Conservation (phyloP, 129 eudicot genomes). For the Flaveria sonorensis region DNA sequence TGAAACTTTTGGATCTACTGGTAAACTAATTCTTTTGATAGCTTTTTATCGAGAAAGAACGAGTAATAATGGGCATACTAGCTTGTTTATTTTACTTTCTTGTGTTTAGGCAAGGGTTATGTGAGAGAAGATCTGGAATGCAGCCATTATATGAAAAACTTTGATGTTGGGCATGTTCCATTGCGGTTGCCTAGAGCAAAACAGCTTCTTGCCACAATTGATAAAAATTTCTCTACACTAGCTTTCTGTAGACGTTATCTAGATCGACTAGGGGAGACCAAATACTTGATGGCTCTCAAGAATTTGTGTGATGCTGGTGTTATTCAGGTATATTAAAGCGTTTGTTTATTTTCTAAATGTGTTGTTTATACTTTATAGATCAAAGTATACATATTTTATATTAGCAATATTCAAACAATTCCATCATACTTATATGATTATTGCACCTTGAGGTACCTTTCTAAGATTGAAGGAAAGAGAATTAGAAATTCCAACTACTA, state of each 20-base stretch:
- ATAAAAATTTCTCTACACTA: slow-evolving; percentile 89
- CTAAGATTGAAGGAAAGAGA: neutral
- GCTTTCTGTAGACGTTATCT: slow-evolving; percentile 95
- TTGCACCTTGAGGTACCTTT: neutral
- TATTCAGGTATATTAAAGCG: slow-evolving; percentile 69
- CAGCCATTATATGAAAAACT: slow-evolving; percentile 99
- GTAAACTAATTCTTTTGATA: slow-evolving; percentile 31
- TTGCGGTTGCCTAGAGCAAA: slow-evolving; percentile 94
- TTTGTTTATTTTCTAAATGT: too few relatives aligned
- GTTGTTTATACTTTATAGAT: neutral
- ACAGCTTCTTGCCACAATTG: slow-evolving; percentile 86
- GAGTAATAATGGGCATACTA: neutral
- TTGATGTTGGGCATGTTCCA: slow-evolving; percentile 90
- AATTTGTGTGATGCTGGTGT: slow-evolving; percentile 97
- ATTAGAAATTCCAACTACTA: neutral
- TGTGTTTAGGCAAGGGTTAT: slow-evolving; percentile 77
- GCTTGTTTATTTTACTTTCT: neutral
- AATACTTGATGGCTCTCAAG: slow-evolving; percentile 95
- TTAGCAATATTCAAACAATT: neutral
- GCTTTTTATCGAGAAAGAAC: neutral
- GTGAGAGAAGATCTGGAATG: slow-evolving; percentile 98
- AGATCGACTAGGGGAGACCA: slow-evolving; percentile 96
- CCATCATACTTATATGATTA: neutral
- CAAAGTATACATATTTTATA: neutral
- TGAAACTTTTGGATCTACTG: slow-evolving; percentile 99